These are phyloP conservation scores for Magnaporthales sp. DNA, from an alignment of 2,329 filamentous ascomycete genomes.

Conservation along the genomic window DNA sequence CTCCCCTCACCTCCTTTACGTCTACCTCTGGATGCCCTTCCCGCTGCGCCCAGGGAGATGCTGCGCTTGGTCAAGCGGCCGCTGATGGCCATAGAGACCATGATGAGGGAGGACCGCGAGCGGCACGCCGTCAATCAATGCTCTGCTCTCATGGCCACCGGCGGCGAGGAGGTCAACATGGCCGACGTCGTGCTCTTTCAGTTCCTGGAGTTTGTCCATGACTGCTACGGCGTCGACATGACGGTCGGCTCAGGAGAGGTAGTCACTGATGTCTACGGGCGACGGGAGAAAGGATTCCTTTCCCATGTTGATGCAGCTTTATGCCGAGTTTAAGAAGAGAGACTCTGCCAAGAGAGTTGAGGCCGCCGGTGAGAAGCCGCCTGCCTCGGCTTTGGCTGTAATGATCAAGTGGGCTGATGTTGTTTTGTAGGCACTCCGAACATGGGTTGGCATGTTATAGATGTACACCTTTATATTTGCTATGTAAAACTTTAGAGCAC, in stretches of 20 bases:
- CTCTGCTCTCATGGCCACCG: neutral
- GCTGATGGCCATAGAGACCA: neutral
- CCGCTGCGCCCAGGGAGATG: neutral
- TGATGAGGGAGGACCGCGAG: neutral
- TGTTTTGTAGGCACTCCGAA: neutral
- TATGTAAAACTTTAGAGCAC: neutral
- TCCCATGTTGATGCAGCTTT: conserved; percentile 28
- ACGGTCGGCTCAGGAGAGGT: conserved; percentile 17
- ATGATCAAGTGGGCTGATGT: neutral
- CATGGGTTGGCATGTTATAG: neutral
- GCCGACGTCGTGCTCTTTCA: neutral
- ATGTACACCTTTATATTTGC: neutral
- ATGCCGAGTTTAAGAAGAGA: conserved; percentile 31
- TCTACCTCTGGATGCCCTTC: conserved; percentile 1
- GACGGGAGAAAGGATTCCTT: conserved; percentile 32
- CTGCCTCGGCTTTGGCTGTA: neutral
- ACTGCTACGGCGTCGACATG: conserved; percentile 1
- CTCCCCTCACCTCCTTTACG: neutral
- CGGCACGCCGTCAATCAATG: neutral
- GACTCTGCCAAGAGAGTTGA: conserved; percentile 29
- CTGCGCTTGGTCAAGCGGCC: neutral
- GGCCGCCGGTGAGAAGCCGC: neutral
- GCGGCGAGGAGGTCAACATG: neutral
- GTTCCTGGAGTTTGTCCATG: neutral
- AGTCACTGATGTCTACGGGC: conserved; percentile 31